These are phyloP conservation scores for Trifolium dubium DNA, from an alignment of 306 rosid species.

Conservation along the genomic window DNA sequence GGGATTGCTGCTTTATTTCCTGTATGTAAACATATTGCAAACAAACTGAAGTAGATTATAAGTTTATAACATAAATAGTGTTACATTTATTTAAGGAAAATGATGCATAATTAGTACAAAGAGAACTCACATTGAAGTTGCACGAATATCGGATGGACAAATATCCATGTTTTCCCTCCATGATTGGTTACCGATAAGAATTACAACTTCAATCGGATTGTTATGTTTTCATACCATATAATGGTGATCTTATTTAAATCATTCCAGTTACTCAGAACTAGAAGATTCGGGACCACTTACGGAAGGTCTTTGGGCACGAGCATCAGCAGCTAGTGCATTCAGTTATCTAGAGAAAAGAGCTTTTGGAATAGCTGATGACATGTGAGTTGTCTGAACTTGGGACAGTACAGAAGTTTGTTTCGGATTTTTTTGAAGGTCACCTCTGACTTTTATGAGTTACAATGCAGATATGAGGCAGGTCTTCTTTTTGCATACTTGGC, in stretches of 20 bases:
- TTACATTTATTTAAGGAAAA: constrained; percentile 33
- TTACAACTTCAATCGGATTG: not conserved
- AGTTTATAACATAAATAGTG: constrained; percentile 24
- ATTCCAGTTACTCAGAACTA: constrained; percentile 61
- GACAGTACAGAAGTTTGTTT: constrained; percentile 40
- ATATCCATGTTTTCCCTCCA: not conserved
- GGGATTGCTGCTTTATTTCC: constrained; percentile 18
- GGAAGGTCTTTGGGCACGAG: constrained; percentile 92
- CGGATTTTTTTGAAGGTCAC: constrained; percentile 20
- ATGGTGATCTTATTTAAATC: constrained; percentile 14
- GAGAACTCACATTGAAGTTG: not conserved
- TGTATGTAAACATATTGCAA: not conserved
- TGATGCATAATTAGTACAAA: not conserved
- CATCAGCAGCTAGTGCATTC: constrained; percentile 77
- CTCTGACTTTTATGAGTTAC: constrained; percentile 34
- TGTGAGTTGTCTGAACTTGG: constrained; percentile 57
- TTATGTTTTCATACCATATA: not conserved
- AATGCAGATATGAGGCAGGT: constrained; percentile 91
- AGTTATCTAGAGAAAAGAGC: constrained; percentile 80
- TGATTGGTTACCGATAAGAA: not conserved
- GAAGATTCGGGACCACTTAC: constrained; percentile 65
- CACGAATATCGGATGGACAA: not conserved
- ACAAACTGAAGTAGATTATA: constrained; percentile 31
- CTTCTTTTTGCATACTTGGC: constrained; percentile 87
- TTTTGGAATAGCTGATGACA: constrained; percentile 97